Base-by-base conservation (phyloP, 225 moss, liverwort and hornwort genomes). In the Bryoerythrophyllum caledonicum region DNA sequence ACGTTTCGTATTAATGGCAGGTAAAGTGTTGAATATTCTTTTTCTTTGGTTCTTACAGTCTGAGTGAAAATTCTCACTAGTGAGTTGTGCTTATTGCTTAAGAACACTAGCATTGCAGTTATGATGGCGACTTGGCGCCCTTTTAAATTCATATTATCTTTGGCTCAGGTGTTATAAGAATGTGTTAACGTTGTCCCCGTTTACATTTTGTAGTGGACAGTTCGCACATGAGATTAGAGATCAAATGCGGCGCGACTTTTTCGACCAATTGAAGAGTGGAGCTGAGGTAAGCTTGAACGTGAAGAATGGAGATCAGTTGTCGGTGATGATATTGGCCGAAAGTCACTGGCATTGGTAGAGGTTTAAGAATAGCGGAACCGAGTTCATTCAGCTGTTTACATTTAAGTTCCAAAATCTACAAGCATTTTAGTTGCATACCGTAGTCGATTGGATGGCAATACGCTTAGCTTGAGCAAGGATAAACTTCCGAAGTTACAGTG, bases 1-100 rank as follows among this genome's bases (percentile, higher is more conserved):
- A 91, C 91, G 52, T 93, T 93, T 64, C 91, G 93, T 48, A 93
- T 93, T 23, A 93, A 93, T 79, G 91, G 89, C 79, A 92, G 92
- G 81, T 73, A 64, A 40, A 28, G n/a, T 27, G 3, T 17, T 66
- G 15, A 14, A 56, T 40, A 26, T 56, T 4, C 41, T 59, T 27
- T 43, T 41, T 6, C 11, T 56, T 61, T 34, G 46, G 32, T 61
- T 46, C 34, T 15, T 26, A 17, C 9, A 55, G 12, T 49, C 17
- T 49, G 19, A 49, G 48, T 49, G 6, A 7, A 17, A 17, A 19
- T 49, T 49, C 56, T 65, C 55, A 40, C 14, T 1, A 43, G 3
- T 14, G n/a, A 56, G 66, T 44, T 43, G 43, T 75, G 65, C 43
- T 32, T 57, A 58, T 75, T 1, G 46, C 46, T 26, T 32, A 21